Conservation (phyloP, 768 basidiomycete genomes). For the Lentinula lateritia region DNA sequence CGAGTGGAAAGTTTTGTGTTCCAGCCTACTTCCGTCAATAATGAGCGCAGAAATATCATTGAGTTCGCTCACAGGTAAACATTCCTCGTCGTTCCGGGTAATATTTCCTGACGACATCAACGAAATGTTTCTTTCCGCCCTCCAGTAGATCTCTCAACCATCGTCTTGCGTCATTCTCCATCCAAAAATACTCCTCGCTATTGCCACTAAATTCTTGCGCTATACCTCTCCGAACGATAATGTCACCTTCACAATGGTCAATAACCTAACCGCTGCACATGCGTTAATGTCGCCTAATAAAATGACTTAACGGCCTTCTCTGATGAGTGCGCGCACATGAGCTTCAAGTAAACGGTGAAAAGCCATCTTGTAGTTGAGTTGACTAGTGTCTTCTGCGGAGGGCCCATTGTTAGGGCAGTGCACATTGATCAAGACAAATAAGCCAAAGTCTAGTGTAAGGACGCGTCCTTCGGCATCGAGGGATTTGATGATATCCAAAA, state of each 20-base stretch:
- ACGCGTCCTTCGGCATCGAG: constrained; percentile 88
- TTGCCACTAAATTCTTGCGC: constrained; percentile 24
- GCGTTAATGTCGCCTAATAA: constrained; percentile 93
- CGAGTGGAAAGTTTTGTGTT: constrained; percentile 90
- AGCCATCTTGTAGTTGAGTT: constrained; percentile 85
- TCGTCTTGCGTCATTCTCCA: constrained; percentile 54
- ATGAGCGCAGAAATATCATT: background rate
- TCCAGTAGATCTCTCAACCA: constrained; percentile 77
- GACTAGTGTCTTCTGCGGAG: constrained; percentile 56
- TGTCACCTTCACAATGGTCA: constrained; percentile 86
- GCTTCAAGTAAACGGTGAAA: constrained; percentile 77
- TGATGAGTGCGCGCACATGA: constrained; percentile 65
- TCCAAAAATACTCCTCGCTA: constrained; percentile 40
- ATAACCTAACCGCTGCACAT: constrained; percentile 75
- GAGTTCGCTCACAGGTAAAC: constrained; percentile 79
- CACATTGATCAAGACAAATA: constrained; percentile 94
- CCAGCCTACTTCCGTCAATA: constrained; percentile 59
- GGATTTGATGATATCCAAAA: constrained; percentile 31
- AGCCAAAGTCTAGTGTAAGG: constrained; percentile 80
- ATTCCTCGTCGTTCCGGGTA: constrained; percentile 87
- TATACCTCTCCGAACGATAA: constrained; percentile 42
- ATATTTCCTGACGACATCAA: constrained; percentile 74
- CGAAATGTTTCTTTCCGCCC: constrained; percentile 48
- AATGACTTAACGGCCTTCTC: constrained; percentile 75
- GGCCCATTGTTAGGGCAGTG: constrained; percentile 84